These are phyloP conservation scores for Salix koriyanagi DNA, from an alignment of 345 rosid species.

Conservation along the genomic window DNA sequence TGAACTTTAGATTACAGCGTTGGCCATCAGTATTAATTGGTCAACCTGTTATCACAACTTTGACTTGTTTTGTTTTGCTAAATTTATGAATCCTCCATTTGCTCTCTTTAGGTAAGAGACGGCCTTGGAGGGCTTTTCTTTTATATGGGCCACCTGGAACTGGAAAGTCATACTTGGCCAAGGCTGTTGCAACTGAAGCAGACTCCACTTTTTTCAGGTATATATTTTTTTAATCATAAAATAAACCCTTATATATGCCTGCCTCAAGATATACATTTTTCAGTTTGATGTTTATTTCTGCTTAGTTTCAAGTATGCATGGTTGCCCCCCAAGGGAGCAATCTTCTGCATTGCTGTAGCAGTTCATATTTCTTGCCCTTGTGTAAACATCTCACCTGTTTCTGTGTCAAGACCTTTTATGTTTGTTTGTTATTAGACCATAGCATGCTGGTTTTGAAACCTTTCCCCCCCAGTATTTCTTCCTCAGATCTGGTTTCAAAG, in stretches of 20 bases:
- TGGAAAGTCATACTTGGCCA: constrained; percentile 89
- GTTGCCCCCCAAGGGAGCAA: background rate
- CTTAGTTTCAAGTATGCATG: background rate
- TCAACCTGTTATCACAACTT: background rate
- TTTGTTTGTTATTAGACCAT: background rate
- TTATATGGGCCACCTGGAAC: constrained; percentile 97
- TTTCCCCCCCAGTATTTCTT: constrained; percentile 55
- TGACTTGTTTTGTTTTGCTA: background rate
- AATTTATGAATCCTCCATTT: constrained; percentile 1
- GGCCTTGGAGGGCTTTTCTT: constrained; percentile 89
- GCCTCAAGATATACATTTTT: background rate
- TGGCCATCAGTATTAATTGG: background rate
- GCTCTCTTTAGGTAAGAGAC: constrained; percentile 65
- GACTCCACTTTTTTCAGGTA: constrained; percentile 92
- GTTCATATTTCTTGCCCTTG: background rate
- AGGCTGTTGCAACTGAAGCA: constrained; percentile 96
- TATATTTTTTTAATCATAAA: background rate
- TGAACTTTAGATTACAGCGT: background rate
- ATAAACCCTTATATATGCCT: background rate
- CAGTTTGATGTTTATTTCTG: background rate
- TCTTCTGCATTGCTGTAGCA: background rate
- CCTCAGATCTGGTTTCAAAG: constrained; percentile 91
- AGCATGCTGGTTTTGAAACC: background rate
- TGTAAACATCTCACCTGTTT: background rate
- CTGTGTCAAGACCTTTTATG: background rate